A percentile compares a stretch with the other conserved stretches of the same genome.
These are phyloP conservation scores for Fusarium sororula DNA, from an alignment of 2,329 filamentous ascomycete genomes.

Conservation along the genomic window DNA sequence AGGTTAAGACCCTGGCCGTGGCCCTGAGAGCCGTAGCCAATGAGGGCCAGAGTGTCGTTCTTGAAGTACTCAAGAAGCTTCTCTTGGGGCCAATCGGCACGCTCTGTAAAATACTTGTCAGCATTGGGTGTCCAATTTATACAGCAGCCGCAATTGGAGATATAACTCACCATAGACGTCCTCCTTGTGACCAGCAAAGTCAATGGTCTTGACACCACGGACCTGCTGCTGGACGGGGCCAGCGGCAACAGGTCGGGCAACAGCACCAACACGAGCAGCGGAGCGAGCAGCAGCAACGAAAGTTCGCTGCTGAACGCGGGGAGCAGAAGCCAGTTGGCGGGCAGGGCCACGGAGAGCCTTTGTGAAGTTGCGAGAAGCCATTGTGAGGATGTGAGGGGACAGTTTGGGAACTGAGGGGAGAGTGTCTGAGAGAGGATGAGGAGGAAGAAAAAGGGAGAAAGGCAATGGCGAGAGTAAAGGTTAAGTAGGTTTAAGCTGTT, in stretches of 20 bases:
- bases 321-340: constrained; percentile 67
- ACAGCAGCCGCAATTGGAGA: not conserved
- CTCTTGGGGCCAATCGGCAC: constrained; percentile 97
- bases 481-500: constrained; percentile 32
- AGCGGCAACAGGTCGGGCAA: constrained; percentile 61
- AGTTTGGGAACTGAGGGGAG: constrained; percentile 31
- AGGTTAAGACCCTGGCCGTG: constrained; percentile 99
- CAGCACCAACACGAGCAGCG: constrained; percentile 63
- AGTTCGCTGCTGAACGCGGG: constrained; percentile 69
- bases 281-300: constrained; percentile 69
- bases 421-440: constrained; percentile 43
- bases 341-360: constrained; percentile 72
- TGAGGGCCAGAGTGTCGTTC: constrained; percentile 98
- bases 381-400: constrained; percentile 56
- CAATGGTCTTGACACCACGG: constrained; percentile 96
- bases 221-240: constrained; percentile 72
- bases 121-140: constrained; percentile 7
- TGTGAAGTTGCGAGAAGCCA: constrained; percentile 81
- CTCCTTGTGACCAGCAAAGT: constrained; percentile 97
- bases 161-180: constrained; percentile 80
- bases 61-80: constrained; percentile 99
- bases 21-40: constrained; percentile 97
- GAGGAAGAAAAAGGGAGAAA: constrained; percentile 23
- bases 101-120: constrained; percentile 69
- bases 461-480: constrained; percentile 38